Evolutionary conservation across 768 basidiomycete species (phyloP), one percentile per base, ranked within the genome.

Genomic region (Cystobasidium onofrii): DNA sequence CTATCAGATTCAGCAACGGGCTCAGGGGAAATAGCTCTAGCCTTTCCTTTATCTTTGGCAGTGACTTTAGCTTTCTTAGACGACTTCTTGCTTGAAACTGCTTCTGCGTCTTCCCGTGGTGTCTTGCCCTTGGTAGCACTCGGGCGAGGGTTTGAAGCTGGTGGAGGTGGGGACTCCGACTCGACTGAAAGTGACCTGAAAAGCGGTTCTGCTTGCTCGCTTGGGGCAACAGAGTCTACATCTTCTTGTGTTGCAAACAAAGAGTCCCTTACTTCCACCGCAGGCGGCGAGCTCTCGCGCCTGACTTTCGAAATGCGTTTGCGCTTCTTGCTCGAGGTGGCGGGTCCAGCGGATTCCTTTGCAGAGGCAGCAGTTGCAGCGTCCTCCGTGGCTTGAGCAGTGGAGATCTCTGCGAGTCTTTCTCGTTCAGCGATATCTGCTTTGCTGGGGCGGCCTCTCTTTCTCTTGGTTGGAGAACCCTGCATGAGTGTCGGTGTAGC

Each of bases 361-460:
- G 57, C 15, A 50, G 18, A n/a, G 12, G 46, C 10, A 20, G 18
- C 46, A 50, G 46, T n/a, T n/a, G n/a, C n/a, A 4, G 18, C 46
- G 20, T 50, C 18, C 10, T 20, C 46, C 4, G 46, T 12, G 46
- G n/a, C n/a, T 12, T 15, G 12, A 9, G 57, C 27, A 20, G 25
- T 29, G 15, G 25, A 34, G 6, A 6, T 29, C 33, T 60, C 23
- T 15, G 33, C 57, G 9, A 60, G 57, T 34, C 3, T 27, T 27
- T 60, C 13, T 27, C 27, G 17, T 13, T 27, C 57, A 27, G 57
- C 57, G 25, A 60, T 60, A 20, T 60, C 57, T 27, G 57, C 57
- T 20, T 60, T 60, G 23, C 57, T 60, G 57, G 57, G 57, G 15
- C 57, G 57, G 57, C 57, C 57, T 27, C 57, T 27, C 57, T 60